Conservation (phyloP, 768 basidiomycete species). For the Lepiota venenata region DNA sequence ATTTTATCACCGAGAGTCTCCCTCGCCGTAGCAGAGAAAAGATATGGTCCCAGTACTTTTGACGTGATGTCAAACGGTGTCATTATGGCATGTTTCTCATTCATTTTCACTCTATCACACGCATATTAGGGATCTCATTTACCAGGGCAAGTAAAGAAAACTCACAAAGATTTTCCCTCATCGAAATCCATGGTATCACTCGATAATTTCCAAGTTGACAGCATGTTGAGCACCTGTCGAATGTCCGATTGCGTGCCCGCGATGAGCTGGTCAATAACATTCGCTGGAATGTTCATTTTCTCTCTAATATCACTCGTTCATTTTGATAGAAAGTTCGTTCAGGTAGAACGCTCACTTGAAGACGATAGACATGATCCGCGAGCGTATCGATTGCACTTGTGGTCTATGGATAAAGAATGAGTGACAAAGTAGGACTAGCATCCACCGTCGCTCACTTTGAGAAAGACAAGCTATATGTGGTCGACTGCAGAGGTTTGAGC, state of each 20-base stretch:
- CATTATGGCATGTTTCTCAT: slow-evolving; percentile 89
- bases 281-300: slow-evolving; percentile 87
- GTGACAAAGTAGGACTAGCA: not conserved
- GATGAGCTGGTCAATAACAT: slow-evolving; percentile 91
- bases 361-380: slow-evolving; percentile 81
- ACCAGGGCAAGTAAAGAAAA: slow-evolving; percentile 14
- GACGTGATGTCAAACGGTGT: slow-evolving; percentile 92
- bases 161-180: slow-evolving; percentile 87
- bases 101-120: slow-evolving; percentile 68
- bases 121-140: not conserved
- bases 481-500: slow-evolving; percentile 77
- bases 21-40: slow-evolving; percentile 79
- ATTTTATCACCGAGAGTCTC: slow-evolving; percentile 89
- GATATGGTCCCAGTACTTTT: slow-evolving; percentile 87
- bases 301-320: slow-evolving; percentile 50
- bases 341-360: slow-evolving; percentile 67
- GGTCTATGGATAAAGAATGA: slow-evolving; percentile 50
- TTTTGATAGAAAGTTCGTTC: not conserved
- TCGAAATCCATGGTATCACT: slow-evolving; percentile 83
- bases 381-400: slow-evolving; percentile 69
- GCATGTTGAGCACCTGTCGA: slow-evolving; percentile 95
- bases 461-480: slow-evolving; percentile 77
- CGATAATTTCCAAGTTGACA: slow-evolving; percentile 95
- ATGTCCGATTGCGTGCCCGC: slow-evolving; percentile 91
- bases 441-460: slow-evolving; percentile 49